Evolutionary conservation across 352 stramenopile genomes (phyloP).

Genomic region (Phytophthora fragariae): DNA sequence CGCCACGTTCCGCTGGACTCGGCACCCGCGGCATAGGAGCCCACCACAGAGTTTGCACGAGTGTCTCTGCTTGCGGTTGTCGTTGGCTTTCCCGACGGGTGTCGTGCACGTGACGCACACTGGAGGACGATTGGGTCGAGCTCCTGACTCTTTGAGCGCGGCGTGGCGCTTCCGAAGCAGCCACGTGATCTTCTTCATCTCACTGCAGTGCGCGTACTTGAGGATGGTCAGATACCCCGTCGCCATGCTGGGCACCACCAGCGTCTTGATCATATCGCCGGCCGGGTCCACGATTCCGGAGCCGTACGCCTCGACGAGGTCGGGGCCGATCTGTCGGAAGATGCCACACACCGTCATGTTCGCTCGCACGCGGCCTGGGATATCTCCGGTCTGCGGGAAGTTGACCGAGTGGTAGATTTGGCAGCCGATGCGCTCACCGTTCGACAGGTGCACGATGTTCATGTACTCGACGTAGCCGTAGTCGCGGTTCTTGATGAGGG

Average conservation of each 20-base stretch:
- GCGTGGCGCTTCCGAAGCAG: constrained; percentile 28
- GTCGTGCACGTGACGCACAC: constrained; percentile 36
- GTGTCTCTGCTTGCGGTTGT: constrained; percentile 1
- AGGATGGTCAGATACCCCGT: constrained; percentile 30
- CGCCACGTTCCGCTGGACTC: constrained; percentile 41
- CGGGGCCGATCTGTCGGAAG: constrained; percentile 50
- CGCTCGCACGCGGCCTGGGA: constrained; percentile 42
- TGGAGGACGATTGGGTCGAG: constrained; percentile 7
- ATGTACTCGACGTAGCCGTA: constrained; percentile 57
- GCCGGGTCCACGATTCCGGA: constrained; percentile 38
- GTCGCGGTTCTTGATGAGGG: constrained; percentile 48
- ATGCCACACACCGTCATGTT: constrained; percentile 57
- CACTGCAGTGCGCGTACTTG: constrained; percentile 41
- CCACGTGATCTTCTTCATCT: constrained; percentile 47
- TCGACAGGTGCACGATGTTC: constrained; percentile 40
- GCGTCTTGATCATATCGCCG: constrained; percentile 40
- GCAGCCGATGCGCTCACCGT: constrained; percentile 51
- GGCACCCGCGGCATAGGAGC: constrained; percentile 43
- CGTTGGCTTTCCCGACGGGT: constrained; percentile 2
- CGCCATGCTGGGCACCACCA: constrained; percentile 28
- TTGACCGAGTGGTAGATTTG: constrained; percentile 60
- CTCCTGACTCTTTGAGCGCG: constrained; percentile 11
- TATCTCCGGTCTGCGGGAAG: constrained; percentile 42
- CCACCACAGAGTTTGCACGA: constrained; percentile 45
- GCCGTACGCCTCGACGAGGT: constrained; percentile 54